Base-by-base conservation (phyloP, 2,329 filamentous ascomycete genomes). In the Bipolaris victoriae region DNA sequence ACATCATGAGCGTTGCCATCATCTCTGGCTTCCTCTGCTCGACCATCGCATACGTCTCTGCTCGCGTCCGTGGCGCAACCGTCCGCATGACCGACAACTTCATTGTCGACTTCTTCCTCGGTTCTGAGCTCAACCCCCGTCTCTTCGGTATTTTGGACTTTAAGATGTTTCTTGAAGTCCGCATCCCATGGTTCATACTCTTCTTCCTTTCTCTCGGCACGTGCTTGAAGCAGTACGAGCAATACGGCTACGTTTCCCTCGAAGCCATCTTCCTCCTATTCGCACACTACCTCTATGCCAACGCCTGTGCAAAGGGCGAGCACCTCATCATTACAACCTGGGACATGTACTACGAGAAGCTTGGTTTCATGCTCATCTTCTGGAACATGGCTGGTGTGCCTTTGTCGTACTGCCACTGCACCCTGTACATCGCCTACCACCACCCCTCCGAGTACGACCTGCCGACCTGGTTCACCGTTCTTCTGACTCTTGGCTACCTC, bases 341-440 rank as follows among this genome's bases (percentile, higher is more conserved):
- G 89, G 92, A 97, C 71, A 96, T 97, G 89, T 96, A 96, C 82
- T 94, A 92, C 70, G 92, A 97, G 83, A 97, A 97, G 80, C 93
- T 91, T 86, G 92, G 92, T 50, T 97, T 97, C 82, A 97, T 97
- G 92, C 86, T 97, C 65, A 96, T 96, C 77, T 97, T 97, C 86
- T 97, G 92, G 92, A 97, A 97, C 79, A 82, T 97, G 75, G 92
- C 92, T 45, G 92, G 92, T 65, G 92, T 97, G 24, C 92, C 92
- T 13, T 83, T 97, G 50, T 92, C 88, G 52, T 97, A 97, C 84
- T 96, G 92, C 81, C 92, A 97, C 82, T 95, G 90, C 84, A 94
- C 90, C 47, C 87, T 97, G 69, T 97, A 90, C 79, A 84, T 97
- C 49, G 92, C 92, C 65, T 93, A 90, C 77, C 92, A 96, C 76